Conservation (phyloP, 495 filamentous ascomycete genomes). For the Jackrogersella minutella region DNA sequence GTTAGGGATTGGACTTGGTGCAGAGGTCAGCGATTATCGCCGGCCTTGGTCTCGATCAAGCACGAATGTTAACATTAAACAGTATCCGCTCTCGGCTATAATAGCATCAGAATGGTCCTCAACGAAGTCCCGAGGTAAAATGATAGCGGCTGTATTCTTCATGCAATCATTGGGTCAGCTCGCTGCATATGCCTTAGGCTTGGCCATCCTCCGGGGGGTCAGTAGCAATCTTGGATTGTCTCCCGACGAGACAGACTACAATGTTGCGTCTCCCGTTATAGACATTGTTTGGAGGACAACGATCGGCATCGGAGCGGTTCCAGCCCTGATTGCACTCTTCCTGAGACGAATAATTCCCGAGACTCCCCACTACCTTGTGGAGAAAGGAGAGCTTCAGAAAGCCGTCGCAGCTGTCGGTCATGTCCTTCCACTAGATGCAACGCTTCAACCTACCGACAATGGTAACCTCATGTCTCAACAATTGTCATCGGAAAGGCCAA, state of each 20-base stretch:
- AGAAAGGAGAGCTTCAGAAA: constrained; percentile 27
- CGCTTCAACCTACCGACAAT: constrained; percentile 19
- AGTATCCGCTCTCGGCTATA: constrained; percentile 57
- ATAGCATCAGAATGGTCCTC: constrained; percentile 72
- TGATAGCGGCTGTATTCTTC: constrained; percentile 73
- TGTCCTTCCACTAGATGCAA: constrained; percentile 45
- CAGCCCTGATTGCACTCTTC: constrained; percentile 65
- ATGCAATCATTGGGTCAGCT: constrained; percentile 73
- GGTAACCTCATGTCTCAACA: constrained; percentile 1
- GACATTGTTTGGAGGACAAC: constrained; percentile 67
- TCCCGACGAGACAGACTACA: constrained; percentile 59
- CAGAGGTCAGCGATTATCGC: constrained; percentile 38
- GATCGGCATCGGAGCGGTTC: constrained; percentile 66
- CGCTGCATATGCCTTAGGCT: constrained; percentile 54
- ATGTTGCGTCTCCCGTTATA: constrained; percentile 41
- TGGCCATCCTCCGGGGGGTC: constrained; percentile 61
- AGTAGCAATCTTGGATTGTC: constrained; percentile 50
- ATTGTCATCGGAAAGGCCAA: constrained; percentile 17
- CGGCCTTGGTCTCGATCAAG: neutral
- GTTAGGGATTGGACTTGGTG: constrained; percentile 62
- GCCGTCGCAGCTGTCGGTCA: constrained; percentile 39
- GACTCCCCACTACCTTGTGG: constrained; percentile 58
- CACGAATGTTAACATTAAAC: constrained; percentile 1
- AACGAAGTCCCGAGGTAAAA: constrained; percentile 62
- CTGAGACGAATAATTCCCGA: constrained; percentile 70